Base-by-base conservation (phyloP, 345 rosid species). In the Eucalyptus camaldulensis region DNA sequence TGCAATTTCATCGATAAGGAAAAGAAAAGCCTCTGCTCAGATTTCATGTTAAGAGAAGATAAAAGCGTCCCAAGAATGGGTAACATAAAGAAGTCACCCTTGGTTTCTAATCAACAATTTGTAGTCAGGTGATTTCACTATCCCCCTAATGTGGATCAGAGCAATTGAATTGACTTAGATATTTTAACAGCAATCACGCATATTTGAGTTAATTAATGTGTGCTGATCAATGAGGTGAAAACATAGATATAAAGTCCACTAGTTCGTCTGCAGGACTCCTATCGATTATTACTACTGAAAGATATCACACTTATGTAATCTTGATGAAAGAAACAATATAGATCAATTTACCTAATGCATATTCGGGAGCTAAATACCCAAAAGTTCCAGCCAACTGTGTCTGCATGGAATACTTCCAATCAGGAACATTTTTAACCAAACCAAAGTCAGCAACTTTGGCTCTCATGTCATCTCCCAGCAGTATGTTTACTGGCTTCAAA, bases 391-490 rank as follows among this genome's bases (percentile, higher is more conserved):
- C 99, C 92, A 97, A 92, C 87, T 94, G 93, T 33, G 99, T 97
- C 91, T 96, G 96, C 49, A 96, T 91, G 10, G 99, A 97, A 92
- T 95, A 93, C 86, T 96, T 96, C 47, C 97, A 98, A 67, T 96
- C 99, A 1, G 98, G 97, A 29, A 98, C 97, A 83, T 94, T 93
- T 91, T 96, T 96, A 62, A 97, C 99, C 92, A 97, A 91, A 25
- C 98, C 99, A 69, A 97, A 97, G 92, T 97, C 99, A 10, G 99
- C 95, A 76, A 96, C 99, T 91, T 97, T 97, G 11, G 98, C 99
- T 83, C 99, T 95, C 98, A 96, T 95, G 92, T 96, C 97, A 93
- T 96, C 98, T n/a, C 97, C 96, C 22, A 97, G 94, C 65, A 97
- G 98, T 72, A 97, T 96, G 90, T 97, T 97, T 25, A 97, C 94